Percentiles rank a stretch among this genome's conserved stretches.
These are phyloP conservation scores for Streptanthus diversifolius DNA, from an alignment of 345 rosid species.

Conservation along the genomic window DNA sequence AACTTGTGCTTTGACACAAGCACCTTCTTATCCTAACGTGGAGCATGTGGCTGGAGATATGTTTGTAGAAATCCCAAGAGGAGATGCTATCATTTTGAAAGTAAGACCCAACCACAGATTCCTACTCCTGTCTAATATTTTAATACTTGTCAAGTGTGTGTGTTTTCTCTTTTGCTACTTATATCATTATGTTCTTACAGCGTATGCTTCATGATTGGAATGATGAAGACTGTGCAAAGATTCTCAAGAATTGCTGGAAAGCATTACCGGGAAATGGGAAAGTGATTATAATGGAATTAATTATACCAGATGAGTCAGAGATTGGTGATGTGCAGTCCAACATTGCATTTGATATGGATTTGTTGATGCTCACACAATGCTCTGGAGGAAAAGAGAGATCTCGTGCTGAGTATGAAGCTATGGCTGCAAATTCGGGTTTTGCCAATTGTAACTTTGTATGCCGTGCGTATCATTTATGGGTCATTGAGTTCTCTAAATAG, in stretches of 20 bases:
- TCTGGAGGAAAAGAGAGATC: conserved; percentile 43
- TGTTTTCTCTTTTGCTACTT: neutral
- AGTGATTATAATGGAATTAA: conserved; percentile 29
- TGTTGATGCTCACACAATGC: conserved; percentile 14
- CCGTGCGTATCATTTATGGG: conserved; percentile 30
- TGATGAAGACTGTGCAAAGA: conserved; percentile 37
- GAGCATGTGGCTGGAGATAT: conserved; percentile 43
- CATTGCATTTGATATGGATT: conserved; percentile 17
- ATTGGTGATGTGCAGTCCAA: neutral
- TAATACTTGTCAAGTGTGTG: neutral
- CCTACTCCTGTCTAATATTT: neutral
- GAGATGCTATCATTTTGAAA: conserved; percentile 45
- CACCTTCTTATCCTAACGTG: conserved; percentile 32
- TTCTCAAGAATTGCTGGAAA: conserved; percentile 35
- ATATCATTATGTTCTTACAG: conserved; percentile 11
- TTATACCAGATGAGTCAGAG: conserved; percentile 17
- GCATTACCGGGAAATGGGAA: conserved; percentile 38
- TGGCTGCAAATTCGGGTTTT: conserved; percentile 36
- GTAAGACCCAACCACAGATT: neutral
- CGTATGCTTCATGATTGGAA: conserved; percentile 41
- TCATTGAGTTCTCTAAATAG: conserved; percentile 27
- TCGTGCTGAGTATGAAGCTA: conserved; percentile 17
- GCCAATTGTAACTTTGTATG: conserved; percentile 10
- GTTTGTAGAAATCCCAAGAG: conserved; percentile 38
- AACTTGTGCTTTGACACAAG: conserved; percentile 29